phyloP scores from a whole-genome alignment of 2,329 filamentous ascomycete genomes.

The Fusarium sp. region DNA sequence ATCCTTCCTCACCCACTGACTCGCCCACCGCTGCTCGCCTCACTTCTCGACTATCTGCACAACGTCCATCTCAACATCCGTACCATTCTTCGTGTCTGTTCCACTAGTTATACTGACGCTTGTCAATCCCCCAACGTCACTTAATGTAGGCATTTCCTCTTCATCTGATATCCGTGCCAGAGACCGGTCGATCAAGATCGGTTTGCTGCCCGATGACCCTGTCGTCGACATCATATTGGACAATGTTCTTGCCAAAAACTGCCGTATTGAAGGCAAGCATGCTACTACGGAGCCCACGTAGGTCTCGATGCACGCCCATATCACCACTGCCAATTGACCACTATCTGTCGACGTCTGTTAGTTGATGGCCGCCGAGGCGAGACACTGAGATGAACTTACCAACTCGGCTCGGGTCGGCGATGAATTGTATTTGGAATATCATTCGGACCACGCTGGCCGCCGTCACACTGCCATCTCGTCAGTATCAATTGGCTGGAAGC shows the following conservation, averaged over 20 bases:
- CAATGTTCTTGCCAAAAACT: not conserved
- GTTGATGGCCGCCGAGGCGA: no score
- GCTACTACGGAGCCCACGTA: conserved; percentile 18
- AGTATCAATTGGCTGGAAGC: not conserved
- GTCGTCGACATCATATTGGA: not conserved
- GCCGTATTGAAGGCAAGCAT: not conserved
- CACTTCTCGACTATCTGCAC: not conserved
- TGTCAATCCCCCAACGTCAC: not conserved
- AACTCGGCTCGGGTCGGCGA: rapidly evolving
- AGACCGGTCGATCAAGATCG: not conserved
- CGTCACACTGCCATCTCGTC: not conserved
- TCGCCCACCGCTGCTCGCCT: not conserved
- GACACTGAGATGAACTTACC: no score
- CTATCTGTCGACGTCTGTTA: not conserved
- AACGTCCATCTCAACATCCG: not conserved
- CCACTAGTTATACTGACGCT: not conserved
- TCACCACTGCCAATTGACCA: rapidly evolving
- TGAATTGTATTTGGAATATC: rapidly evolving
- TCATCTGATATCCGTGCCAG: not conserved
- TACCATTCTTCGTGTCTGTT: not conserved
- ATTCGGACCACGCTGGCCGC: rapidly evolving
- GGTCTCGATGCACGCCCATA: conserved; percentile 1
- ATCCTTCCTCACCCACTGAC: no score
- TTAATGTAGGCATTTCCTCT: not conserved
- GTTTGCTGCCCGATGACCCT: rapidly evolving